Percentiles rank a stretch among this genome's conserved stretches.
phyloP scores from a whole-genome alignment of 2,329 filamentous ascomycete genomes.

The Cordyceps farinosa region DNA sequence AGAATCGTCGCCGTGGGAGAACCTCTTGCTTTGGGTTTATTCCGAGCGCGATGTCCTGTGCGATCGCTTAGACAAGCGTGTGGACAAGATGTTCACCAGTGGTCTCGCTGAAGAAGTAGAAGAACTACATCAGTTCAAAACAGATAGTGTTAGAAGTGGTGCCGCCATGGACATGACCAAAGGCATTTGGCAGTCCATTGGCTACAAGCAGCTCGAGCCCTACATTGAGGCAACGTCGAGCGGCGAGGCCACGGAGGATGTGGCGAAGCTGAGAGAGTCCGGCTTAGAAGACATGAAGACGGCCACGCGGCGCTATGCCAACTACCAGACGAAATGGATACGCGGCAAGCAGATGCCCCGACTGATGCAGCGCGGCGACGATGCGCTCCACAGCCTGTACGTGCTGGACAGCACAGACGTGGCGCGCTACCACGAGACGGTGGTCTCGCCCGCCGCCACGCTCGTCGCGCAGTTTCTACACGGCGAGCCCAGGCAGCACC shows the following conservation, averaged over 20 bases:
- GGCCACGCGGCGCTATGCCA: slow-evolving; percentile 84
- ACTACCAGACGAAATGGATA: slow-evolving; percentile 83
- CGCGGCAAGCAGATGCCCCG: slow-evolving; percentile 73
- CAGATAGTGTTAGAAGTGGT: slow-evolving; percentile 38
- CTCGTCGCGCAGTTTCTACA: slow-evolving; percentile 63
- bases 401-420: slow-evolving; percentile 77
- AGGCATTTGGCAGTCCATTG: slow-evolving; percentile 96
- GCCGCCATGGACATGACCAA: slow-evolving; percentile 64
- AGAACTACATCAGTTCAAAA: slow-evolving; percentile 43
- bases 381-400: slow-evolving; percentile 60
- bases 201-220: slow-evolving; percentile 83
- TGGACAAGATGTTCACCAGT: slow-evolving; percentile 74
- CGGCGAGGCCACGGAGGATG: slow-evolving; percentile 33
- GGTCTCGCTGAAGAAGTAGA: slow-evolving; percentile 49
- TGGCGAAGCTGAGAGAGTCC: slow-evolving; percentile 52
- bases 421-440: slow-evolving; percentile 56
- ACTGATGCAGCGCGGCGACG: slow-evolving; percentile 51
- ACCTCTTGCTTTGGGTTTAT: slow-evolving; percentile 85
- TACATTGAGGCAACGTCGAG: slow-evolving; percentile 54
- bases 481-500: slow-evolving; percentile 49
- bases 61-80: slow-evolving; percentile 67
- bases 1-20: slow-evolving; percentile 40
- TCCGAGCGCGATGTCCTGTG: slow-evolving; percentile 66
- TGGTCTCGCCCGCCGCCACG: slow-evolving; percentile 60
- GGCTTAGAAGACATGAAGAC: slow-evolving; percentile 74